Percentiles rank a stretch among this genome's conserved stretches.
Evolutionary conservation across 2,329 filamentous ascomycete species (phyloP).

Genomic region (Colletotrichum somersetense): DNA sequence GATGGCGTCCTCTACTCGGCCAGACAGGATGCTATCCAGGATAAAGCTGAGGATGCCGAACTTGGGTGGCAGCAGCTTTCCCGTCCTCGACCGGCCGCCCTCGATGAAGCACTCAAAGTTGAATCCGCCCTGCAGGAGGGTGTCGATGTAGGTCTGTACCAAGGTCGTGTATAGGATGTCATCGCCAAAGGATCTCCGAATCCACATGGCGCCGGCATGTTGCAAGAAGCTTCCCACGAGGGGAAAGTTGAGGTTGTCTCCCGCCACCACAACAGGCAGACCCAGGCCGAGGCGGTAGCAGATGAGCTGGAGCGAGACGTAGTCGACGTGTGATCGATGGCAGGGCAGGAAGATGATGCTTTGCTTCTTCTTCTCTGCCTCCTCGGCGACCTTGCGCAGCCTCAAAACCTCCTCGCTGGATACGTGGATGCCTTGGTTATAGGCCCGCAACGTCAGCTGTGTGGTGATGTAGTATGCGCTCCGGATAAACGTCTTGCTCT

Average conservation of each 20-base stretch:
- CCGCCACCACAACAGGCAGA: slow-evolving; percentile 91
- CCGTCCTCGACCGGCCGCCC: slow-evolving; percentile 90
- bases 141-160: slow-evolving; percentile 98
- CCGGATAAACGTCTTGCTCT: slow-evolving; percentile 92
- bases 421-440: slow-evolving; percentile 97
- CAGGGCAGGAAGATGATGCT: slow-evolving; percentile 96
- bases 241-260: slow-evolving; percentile 96
- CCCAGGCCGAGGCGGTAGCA: slow-evolving; percentile 93
- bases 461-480: slow-evolving; percentile 91
- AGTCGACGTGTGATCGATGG: slow-evolving; percentile 95
- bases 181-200: slow-evolving; percentile 90
- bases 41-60: slow-evolving; percentile 96
- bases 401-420: slow-evolving; percentile 93
- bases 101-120: slow-evolving; percentile 99
- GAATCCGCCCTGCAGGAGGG: slow-evolving; percentile 87
- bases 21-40: slow-evolving; percentile 88
- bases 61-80: slow-evolving; percentile 93
- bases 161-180: slow-evolving; percentile 90
- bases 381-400: slow-evolving; percentile 83
- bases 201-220: slow-evolving; percentile 98
- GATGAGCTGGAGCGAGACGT: slow-evolving; percentile 93
- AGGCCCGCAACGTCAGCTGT: slow-evolving; percentile 90
- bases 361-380: slow-evolving; percentile 88
- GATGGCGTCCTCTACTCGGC: slow-evolving; percentile 88
- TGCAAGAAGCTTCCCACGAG: slow-evolving; percentile 91